Evolutionary conservation across 2,329 filamentous ascomycete genomes (phyloP).

Genomic region (Verticillium nubilum): DNA sequence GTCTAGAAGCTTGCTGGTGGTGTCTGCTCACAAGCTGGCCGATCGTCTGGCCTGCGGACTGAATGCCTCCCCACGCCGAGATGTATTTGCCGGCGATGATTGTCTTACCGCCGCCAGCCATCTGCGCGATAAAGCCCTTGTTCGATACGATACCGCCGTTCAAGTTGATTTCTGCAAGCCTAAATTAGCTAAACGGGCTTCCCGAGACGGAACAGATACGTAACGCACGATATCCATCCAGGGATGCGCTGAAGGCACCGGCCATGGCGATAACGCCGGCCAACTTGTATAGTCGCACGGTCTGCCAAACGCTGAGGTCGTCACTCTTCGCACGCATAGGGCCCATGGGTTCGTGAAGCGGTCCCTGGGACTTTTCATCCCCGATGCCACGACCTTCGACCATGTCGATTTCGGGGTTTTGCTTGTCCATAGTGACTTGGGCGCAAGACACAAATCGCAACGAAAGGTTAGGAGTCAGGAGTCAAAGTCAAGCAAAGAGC

Average conservation of each 20-base stretch:
- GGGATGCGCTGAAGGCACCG: conserved; percentile 32
- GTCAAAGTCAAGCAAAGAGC: neutral
- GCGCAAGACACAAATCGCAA: neutral
- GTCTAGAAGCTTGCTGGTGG: neutral
- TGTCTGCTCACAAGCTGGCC: conserved; percentile 26
- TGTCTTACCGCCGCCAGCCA: conserved; percentile 20
- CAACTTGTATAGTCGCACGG: conserved; percentile 25
- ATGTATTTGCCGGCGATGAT: conserved; percentile 29
- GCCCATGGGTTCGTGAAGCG: conserved; percentile 1
- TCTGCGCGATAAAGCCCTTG: conserved; percentile 31
- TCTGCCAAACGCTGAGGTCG: conserved; percentile 31
- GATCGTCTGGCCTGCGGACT: conserved; percentile 29
- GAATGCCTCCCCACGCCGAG: conserved; percentile 32
- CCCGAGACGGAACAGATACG: too few relatives aligned
- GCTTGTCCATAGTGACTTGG: neutral
- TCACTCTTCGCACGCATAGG: conserved; percentile 30
- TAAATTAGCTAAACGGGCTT: conserved; percentile 14
- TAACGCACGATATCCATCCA: conserved; percentile 31
- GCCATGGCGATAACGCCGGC: conserved; percentile 29
- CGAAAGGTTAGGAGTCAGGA: too few relatives aligned
- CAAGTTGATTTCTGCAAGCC: conserved; percentile 16
- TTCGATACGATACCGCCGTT: conserved; percentile 34
- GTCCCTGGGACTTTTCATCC: neutral
- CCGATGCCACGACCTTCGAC: conserved; percentile 6
- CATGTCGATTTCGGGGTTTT: conserved; percentile 8